Evolutionary conservation across 139 green algal genomes (phyloP).

Genomic region (Spirogloea muscicola): DNA sequence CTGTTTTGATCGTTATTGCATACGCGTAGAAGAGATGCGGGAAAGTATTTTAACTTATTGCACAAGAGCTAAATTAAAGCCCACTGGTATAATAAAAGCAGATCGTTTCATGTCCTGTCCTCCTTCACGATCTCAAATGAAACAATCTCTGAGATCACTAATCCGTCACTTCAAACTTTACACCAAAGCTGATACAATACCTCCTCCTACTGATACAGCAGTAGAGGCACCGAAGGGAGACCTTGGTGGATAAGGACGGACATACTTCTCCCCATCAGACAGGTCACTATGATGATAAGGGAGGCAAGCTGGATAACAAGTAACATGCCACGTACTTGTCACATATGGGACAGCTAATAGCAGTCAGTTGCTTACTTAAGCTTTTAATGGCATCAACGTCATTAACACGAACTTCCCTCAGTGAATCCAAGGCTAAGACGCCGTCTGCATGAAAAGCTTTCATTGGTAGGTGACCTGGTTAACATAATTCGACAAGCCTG

Average conservation of each 20-base stretch:
- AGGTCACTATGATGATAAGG: too few species aligned
- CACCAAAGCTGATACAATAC: constrained; percentile 59
- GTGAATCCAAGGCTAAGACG: too few species aligned
- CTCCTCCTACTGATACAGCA: constrained; percentile 60
- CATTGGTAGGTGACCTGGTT: too few species aligned
- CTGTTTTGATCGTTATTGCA: constrained; percentile 81
- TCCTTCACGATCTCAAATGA: constrained; percentile 65
- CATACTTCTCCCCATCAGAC: too few species aligned
- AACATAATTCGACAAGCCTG: too few species aligned
- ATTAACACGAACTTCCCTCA: too few species aligned
- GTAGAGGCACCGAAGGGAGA: constrained; percentile 80
- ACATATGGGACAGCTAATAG: too few species aligned
- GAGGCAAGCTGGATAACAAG: too few species aligned
- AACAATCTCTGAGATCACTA: constrained; percentile 72
- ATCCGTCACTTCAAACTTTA: constrained; percentile 73
- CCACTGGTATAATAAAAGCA: constrained; percentile 66
- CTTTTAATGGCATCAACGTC: too few species aligned
- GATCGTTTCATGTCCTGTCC: constrained; percentile 71
- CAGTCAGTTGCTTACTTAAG: too few species aligned
- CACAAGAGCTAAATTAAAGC: constrained; percentile 79
- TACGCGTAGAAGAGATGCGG: constrained; percentile 75
- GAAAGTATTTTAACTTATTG: constrained; percentile 74
- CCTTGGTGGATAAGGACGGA: constrained; percentile 85
- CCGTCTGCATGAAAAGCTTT: too few species aligned
- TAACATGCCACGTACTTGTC: too few species aligned